Base-by-base conservation (phyloP, 2,329 filamentous ascomycete genomes). In the Diaporthe sp. region DNA sequence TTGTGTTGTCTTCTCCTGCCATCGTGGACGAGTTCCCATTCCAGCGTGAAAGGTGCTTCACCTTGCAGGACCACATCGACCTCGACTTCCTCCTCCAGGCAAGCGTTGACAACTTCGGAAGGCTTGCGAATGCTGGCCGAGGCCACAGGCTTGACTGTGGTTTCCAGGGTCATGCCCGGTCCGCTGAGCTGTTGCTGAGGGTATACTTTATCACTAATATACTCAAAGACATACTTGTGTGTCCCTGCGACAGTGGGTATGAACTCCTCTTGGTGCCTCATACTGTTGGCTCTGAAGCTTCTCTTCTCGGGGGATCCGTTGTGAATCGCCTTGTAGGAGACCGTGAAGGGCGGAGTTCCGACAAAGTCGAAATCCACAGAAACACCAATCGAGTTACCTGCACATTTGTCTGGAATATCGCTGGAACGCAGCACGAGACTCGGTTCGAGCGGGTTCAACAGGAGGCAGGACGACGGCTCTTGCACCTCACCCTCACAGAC, bases 351-450 rank as follows among this genome's bases (percentile, higher is more conserved):
- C 61, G 97, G 96, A 0, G 95, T 98, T 76, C 97, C 97, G 39
- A 96, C 94, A 53, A 99, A 88, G 82, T 98, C 95, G 68, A 99
- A 86, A 80, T 97, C 94, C 57, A 99, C 94, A 15, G 94, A 91
- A 73, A 99, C 89, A 55, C 97, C 97, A 77, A 99, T 94, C 0
- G 97, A 95, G 81, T 95, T 98, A 65, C 96, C 95, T 49, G 96
- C 96, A 82, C 97, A 99, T 82, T 97, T 98, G 83, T 99, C 97
- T 71, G 95, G 94, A 58, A 99, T 95, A 77, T 95, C 93, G 79
- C 98, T 94, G 9, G 92, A 89, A 44, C 89, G 90, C 68, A 99
- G 87, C 6, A 91, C 88, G 75, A 99, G 83, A 73, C 93, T 91
- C 13, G 97, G 97, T 84, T 98, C 93, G 0, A 97, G 93, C 7